Evolutionary conservation across 495 filamentous ascomycete genomes (phyloP), one percentile per base, ranked within the genome.

Genomic region (Chaetomium fimeti): DNA sequence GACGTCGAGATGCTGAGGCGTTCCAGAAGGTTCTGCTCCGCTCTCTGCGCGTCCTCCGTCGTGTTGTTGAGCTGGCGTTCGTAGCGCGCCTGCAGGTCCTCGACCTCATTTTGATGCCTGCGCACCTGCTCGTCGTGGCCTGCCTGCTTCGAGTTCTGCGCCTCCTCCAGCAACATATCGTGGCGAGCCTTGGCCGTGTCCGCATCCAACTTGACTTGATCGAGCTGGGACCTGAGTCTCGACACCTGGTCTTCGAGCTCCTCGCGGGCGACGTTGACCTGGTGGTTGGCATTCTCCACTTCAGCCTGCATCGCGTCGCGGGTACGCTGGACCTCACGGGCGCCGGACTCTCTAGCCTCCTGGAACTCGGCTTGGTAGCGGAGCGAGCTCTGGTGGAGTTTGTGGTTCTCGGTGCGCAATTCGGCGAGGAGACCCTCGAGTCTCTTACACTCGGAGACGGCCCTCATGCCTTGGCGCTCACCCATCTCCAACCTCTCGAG

Each of bases 331-430:
- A 92, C 84, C 70, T 98, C 93, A 15, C 85, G 79, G 29, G 85
- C 86, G 45, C 83, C 90, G 28, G 85, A 85, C 66, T 93, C 90
- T 58, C 88, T 87, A 51, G 92, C 89, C 69, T 94, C 89, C 64
- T 90, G 85, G 66, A 89, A 88, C 71, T 97, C 92, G 58, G 91
- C 84, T 75, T 94, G 87, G 72, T 86, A 88, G n/a, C 85, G 85
- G 57, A 88, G 82, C 43, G 87, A 83, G 62, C 76, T 80, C 70
- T 85, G 83, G 58, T 86, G 81, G 65, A 91, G 78, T 55, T 88
- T 84, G 60, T 87, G 80, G 68, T 86, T 90, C 71, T 95, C 89
- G 32, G 81, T 78, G 58, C 87, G 83, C 45, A 94, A 77, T 66
- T 84, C 81, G 51, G 77, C 76, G n/a, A 91, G 79, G 36, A 87